Conservation (phyloP, 768 basidiomycete genomes). For the Sarcodon aspratus region DNA sequence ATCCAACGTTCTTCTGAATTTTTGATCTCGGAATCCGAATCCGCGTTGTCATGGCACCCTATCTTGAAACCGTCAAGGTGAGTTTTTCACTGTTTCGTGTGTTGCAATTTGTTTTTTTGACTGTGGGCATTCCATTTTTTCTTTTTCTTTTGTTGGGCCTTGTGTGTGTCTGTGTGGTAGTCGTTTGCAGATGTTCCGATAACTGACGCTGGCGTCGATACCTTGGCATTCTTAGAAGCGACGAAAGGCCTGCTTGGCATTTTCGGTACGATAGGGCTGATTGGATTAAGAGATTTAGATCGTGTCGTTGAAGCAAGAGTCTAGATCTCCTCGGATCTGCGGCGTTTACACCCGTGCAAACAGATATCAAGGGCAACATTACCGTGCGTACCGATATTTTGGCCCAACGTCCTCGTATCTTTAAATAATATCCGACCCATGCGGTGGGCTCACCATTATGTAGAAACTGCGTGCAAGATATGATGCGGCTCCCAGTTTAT, state of each 20-base stretch:
- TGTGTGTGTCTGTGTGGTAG: slow-evolving; percentile 25
- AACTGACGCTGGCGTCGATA: slow-evolving; percentile 82
- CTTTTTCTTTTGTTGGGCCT: neutral
- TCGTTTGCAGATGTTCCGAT: slow-evolving; percentile 90
- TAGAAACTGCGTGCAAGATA: slow-evolving; percentile 90
- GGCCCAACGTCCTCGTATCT: slow-evolving; percentile 1
- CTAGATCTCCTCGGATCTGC: slow-evolving; percentile 77
- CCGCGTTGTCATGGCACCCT: slow-evolving; percentile 49
- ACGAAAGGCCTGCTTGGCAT: slow-evolving; percentile 79
- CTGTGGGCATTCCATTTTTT: neutral
- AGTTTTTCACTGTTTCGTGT: neutral
- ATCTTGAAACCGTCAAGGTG: slow-evolving; percentile 61
- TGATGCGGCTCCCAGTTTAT: slow-evolving; percentile 49
- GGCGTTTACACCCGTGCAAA: slow-evolving; percentile 76
- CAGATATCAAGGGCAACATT: slow-evolving; percentile 88
- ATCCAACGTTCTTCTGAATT: neutral
- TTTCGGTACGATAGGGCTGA: slow-evolving; percentile 52
- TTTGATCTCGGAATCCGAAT: neutral
- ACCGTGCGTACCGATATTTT: slow-evolving; percentile 33
- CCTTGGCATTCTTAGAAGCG: slow-evolving; percentile 79
- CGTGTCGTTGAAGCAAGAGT: neutral
- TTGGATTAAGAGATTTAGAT: too few species aligned
- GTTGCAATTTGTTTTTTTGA: neutral
- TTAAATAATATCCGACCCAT: neutral
- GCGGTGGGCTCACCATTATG: neutral